phyloP scores from a whole-genome alignment of 1,284 basidiomycete species.

The Cutaneotrichosporon sp. region DNA sequence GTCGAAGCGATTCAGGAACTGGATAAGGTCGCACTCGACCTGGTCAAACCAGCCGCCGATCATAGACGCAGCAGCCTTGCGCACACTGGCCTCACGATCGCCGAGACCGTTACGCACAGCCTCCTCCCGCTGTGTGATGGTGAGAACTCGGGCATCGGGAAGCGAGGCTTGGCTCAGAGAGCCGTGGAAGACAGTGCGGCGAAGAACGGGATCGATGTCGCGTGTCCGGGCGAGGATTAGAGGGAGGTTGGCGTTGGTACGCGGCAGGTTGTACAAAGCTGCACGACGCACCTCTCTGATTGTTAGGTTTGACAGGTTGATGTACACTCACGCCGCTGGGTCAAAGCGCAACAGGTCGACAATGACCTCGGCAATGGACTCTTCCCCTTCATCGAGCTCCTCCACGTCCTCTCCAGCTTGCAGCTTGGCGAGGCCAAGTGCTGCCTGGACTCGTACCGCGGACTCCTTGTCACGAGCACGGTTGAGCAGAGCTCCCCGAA shows the following conservation, averaged over 20 bases:
- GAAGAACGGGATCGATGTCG: slow-evolving; percentile 76
- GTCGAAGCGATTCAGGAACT: slow-evolving; percentile 63
- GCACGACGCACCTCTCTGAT: slow-evolving; percentile 85
- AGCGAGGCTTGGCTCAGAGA: slow-evolving; percentile 55
- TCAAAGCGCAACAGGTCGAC: slow-evolving; percentile 71
- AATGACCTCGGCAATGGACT: slow-evolving; percentile 63
- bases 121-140: slow-evolving; percentile 70
- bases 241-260: slow-evolving; percentile 60
- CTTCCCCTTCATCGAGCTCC: slow-evolving; percentile 61
- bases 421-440: slow-evolving; percentile 77
- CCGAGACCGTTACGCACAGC: slow-evolving; percentile 77
- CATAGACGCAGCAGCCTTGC: slow-evolving; percentile 70
- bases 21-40: slow-evolving; percentile 52
- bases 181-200: slow-evolving; percentile 72
- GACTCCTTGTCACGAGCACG: slow-evolving; percentile 82
- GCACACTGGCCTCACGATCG: slow-evolving; percentile 78
- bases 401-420: slow-evolving; percentile 68
- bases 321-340: slow-evolving; percentile 64
- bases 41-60: slow-evolving; percentile 72
- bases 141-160: slow-evolving; percentile 64
- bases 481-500: slow-evolving; percentile 67
- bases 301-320: background rate
- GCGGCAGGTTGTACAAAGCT: slow-evolving; percentile 71
- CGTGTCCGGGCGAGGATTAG: slow-evolving; percentile 73
- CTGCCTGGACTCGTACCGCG: slow-evolving; percentile 74